Conservation (phyloP, 345 rosid species). For the Rhodomyrtus tomentosa region DNA sequence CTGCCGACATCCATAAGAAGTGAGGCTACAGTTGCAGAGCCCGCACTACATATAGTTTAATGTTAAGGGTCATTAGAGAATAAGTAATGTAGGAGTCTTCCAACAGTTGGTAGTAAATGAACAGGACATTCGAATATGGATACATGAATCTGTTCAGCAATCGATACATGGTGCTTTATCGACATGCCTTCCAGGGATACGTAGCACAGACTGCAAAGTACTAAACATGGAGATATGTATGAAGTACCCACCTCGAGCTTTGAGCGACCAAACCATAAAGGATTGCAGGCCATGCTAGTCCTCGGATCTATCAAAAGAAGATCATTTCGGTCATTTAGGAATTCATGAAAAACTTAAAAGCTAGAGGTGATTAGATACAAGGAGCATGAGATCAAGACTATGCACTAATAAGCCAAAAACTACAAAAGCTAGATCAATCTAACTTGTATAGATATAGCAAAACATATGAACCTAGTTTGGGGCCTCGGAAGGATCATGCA, state of each 20-base stretch:
- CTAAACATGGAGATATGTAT: background rate
- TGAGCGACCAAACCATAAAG: conserved; percentile 96
- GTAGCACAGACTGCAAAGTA: background rate
- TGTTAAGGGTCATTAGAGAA: background rate
- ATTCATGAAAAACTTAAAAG: background rate
- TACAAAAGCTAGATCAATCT: conserved; percentile 17
- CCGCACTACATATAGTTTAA: background rate
- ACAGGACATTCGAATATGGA: background rate
- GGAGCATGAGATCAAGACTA: background rate
- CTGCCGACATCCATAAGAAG: background rate
- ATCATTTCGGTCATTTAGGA: background rate
- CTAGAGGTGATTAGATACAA: background rate
- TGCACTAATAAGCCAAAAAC: background rate
- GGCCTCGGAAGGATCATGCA: background rate
- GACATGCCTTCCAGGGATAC: background rate
- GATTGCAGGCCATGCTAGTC: conserved; percentile 84
- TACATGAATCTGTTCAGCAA: background rate
- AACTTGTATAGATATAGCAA: background rate
- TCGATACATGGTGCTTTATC: background rate
- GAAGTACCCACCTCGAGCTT: conserved; percentile 61
- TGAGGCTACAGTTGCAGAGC: background rate
- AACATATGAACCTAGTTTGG: background rate
- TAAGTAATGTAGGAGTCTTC: background rate
- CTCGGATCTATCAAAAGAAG: conserved; percentile 56
- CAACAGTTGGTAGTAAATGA: background rate